Evolutionary conservation across 2,329 filamentous ascomycete genomes (phyloP).

Genomic region (Cladorrhinum sp.): DNA sequence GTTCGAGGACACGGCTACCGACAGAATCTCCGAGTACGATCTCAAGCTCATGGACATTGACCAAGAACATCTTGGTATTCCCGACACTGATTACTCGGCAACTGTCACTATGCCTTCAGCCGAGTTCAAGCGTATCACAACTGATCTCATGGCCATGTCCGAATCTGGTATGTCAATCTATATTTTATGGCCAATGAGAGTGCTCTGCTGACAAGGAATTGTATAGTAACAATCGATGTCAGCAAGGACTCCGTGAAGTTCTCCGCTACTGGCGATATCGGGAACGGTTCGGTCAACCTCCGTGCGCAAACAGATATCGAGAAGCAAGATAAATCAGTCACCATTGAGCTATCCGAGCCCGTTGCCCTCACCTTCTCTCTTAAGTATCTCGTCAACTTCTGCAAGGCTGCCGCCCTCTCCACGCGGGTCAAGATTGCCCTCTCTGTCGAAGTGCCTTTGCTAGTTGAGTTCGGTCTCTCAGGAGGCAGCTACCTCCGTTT

Average conservation of each 20-base stretch:
- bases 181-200: background rate
- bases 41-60: constrained; percentile 99
- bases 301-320: constrained; percentile 86
- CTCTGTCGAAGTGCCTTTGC: constrained; percentile 90
- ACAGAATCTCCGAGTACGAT: constrained; percentile 97
- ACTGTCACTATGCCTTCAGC: constrained; percentile 82
- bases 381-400: constrained; percentile 99
- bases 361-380: constrained; percentile 95
- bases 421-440: constrained; percentile 84
- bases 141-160: constrained; percentile 85
- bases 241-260: constrained; percentile 98
- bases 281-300: constrained; percentile 88
- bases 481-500: constrained; percentile 90
- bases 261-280: constrained; percentile 88
- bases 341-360: constrained; percentile 87
- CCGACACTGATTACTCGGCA: constrained; percentile 96
- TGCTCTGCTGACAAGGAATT: constrained; percentile 1
- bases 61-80: constrained; percentile 97
- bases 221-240: constrained; percentile 85
- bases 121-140: constrained; percentile 94
- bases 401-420: constrained; percentile 89
- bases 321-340: constrained; percentile 79
- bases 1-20: constrained; percentile 86
- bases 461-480: constrained; percentile 84
- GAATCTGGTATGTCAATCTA: constrained; percentile 70